Evolutionary conservation across 2,329 filamentous ascomycete species (phyloP), one percentile per base, ranked within the genome.

Genomic region (Ophiostoma australiae): DNA sequence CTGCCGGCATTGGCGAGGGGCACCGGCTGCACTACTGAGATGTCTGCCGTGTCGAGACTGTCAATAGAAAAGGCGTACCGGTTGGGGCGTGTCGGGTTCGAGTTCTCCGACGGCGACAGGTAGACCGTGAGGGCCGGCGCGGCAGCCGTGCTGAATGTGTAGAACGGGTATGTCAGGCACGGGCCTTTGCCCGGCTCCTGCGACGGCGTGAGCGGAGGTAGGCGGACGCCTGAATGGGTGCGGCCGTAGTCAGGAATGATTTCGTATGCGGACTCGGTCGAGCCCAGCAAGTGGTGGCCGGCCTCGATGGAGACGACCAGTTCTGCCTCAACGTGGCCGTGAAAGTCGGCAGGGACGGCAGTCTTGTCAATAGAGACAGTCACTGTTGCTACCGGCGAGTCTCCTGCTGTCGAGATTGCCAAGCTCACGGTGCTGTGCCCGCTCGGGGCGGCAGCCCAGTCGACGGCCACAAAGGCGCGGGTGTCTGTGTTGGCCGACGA

Each of bases 231-330:
- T 0, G 84, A 84, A 0, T 84, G 78, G 0, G 86, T 89, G 55
- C 87, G 85, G 41, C 87, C 87, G 75, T 87, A 85, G 71, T 82
- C 80, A 10, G 81, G 79, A 67, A 89, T 82, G 0, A 81, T 83
- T 70, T 82, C 81, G 77, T 89, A 89, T 78, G 73, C 27, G 4
- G 52, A 23, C 3, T 23, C 52, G 8, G 52, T 55, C n/a, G 23
- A 23, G 27, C 27, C 27, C 27, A 31, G 27, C 20, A 52, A 15
- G n/a, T 55, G 52, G 52, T 55, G 52, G n/a, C 52, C n/a, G 7
- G n/a, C 52, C n/a, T 55, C n/a, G 52, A 27, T 55, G n/a, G 52
- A 23, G 7, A 55, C 52, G n/a, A 23, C 52, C 2, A n/a, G 7
- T 55, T 55, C 52, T 15, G 52, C 52, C 27, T 55, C n/a, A 10